Base-by-base conservation (phyloP, 192 early-diverging fungal genomes). In the Coemansia sp. region DNA sequence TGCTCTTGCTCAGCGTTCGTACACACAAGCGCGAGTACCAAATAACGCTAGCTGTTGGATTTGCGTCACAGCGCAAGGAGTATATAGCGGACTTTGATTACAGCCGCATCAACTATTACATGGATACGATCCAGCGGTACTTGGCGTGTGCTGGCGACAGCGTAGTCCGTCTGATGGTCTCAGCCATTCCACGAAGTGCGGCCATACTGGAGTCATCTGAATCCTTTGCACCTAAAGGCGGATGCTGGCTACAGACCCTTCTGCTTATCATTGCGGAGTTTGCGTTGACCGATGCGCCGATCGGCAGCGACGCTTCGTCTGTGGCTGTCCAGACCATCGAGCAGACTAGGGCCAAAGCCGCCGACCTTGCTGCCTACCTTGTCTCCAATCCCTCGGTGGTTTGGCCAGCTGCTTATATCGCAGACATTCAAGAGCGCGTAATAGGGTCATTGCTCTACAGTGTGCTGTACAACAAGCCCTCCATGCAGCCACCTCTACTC, bases 1-100 rank as follows among this genome's bases (percentile, higher is more conserved):
- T 84, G 18, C 63, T 85, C 2, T 55, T 88, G 28, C 74, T 77
- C 5, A 63, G 61, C 20, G 46, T 80, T 9, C 51, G 59, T 45
- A 65, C 77, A 4, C 52, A 48, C 15, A 66, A 66, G 45, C 64
- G 53, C 26, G 20, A 28, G 34, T 45, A 43, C 26, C 31, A 29
- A 6, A 23, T 64, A 7, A 64, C 45, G 3, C 62, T 81, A 26
- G 60, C 66, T 0, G 31, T 55, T 16, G 72, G 72, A 0, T 56
- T 66, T 40, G 20, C 59, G 28, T 68, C 78, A 3, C 55, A 59
- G 53, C 67, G 73, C 53, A 63, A 66, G 26, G 69, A 75, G 34
- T 63, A 72, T 49, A 33, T 53, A 0, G 34, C 39, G 3, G 69
- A 20, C 12, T 69, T 81, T 59, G 78, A 81, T 48, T 63, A 62